Percentiles rank a stretch among this genome's conserved stretches.
Conservation (phyloP, 2,329 filamentous ascomycete species). For the Cercospora beticola region DNA sequence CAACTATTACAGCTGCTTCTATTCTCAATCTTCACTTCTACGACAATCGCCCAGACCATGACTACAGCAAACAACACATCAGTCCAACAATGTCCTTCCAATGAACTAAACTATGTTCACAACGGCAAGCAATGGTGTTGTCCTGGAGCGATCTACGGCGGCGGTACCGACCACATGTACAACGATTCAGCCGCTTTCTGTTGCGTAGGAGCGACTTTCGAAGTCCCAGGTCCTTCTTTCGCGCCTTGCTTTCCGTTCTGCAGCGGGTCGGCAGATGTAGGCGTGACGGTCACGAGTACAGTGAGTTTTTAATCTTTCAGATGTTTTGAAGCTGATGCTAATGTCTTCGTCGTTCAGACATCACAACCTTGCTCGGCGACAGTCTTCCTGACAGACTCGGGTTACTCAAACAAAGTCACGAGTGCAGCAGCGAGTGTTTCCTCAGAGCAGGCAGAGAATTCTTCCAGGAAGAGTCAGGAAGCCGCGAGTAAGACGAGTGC, state of each 20-base stretch:
- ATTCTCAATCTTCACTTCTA: not conserved
- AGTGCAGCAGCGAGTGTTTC: not conserved
- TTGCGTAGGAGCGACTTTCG: not conserved
- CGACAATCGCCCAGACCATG: not conserved
- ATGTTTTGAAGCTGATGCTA: not conserved
- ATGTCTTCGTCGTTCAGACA: not conserved
- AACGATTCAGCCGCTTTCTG: not conserved
- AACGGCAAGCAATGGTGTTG: constrained; percentile 1
- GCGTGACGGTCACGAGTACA: not conserved
- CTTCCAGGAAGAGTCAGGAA: not conserved
- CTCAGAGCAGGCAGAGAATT: not conserved
- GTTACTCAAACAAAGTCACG: not conserved
- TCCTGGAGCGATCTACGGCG: not conserved
- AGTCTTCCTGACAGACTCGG: not conserved
- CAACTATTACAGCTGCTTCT: not conserved
- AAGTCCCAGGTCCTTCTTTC: not conserved
- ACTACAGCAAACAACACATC: not conserved
- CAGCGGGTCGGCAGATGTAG: not conserved
- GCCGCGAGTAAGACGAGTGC: not conserved
- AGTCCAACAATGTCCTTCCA: not conserved
- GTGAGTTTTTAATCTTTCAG: not conserved
- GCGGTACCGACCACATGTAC: not conserved
- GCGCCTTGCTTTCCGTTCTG: not conserved
- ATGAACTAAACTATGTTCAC: not conserved
- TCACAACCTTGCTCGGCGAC: not conserved